Evolutionary conservation across 2,329 filamentous ascomycete genomes (phyloP).

Genomic region (Cladosporium oxysporum): DNA sequence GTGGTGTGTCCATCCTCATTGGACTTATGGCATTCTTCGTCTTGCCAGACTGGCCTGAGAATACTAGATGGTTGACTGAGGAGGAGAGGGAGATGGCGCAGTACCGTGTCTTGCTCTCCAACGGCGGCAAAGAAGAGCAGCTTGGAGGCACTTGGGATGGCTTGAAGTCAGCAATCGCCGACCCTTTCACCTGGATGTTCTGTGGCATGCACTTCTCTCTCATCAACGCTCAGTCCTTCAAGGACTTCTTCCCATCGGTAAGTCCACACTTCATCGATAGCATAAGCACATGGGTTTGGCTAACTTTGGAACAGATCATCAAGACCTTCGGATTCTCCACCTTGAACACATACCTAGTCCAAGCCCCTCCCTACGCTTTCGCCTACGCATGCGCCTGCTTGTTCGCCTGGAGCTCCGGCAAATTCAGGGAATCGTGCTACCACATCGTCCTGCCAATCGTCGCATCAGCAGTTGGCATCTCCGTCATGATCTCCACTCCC

Average conservation of each 20-base stretch:
- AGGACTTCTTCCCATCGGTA: slow-evolving; percentile 38
- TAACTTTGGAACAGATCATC: slow-evolving; percentile 50
- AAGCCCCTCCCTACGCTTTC: slow-evolving; percentile 44
- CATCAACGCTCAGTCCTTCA: slow-evolving; percentile 38
- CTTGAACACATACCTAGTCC: slow-evolving; percentile 51
- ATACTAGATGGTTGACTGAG: slow-evolving; percentile 53
- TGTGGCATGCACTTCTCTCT: slow-evolving; percentile 43
- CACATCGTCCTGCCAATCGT: slow-evolving; percentile 34
- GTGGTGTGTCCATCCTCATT: slow-evolving; percentile 57
- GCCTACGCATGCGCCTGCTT: slow-evolving; percentile 32
- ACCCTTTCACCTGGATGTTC: slow-evolving; percentile 46
- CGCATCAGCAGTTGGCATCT: slow-evolving; percentile 29
- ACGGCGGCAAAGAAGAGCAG: slow-evolving; percentile 40
- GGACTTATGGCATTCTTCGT: slow-evolving; percentile 56
- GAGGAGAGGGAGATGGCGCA: slow-evolving; percentile 56
- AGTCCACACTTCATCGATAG: neutral
- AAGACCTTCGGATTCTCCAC: slow-evolving; percentile 72
- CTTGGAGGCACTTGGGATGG: slow-evolving; percentile 42
- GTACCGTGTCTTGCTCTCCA: slow-evolving; percentile 35
- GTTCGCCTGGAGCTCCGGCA: slow-evolving; percentile 35
- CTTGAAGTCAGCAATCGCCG: slow-evolving; percentile 36
- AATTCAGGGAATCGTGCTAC: slow-evolving; percentile 35
- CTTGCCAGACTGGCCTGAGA: slow-evolving; percentile 56
- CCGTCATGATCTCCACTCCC: slow-evolving; percentile 35
- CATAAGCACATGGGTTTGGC: neutral